Evolutionary conservation across 345 rosid genomes (phyloP).

Genomic region (Salix exigua): DNA sequence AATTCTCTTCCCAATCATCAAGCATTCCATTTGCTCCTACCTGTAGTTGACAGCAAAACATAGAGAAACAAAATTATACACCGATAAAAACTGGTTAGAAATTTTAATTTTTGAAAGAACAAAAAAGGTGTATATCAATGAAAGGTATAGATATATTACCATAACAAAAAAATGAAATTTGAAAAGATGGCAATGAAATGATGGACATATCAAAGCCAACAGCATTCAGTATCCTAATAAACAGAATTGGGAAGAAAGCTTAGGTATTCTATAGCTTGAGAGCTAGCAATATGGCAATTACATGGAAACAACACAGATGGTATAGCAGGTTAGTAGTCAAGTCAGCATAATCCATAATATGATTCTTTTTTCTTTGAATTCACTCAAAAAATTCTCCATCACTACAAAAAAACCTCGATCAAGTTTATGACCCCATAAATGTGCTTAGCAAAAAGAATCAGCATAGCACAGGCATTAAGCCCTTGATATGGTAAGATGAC

Average conservation of each 20-base stretch:
- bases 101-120: not conserved
- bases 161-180: not conserved
- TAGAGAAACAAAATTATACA: not conserved
- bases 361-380: not conserved
- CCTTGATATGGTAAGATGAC: not conserved
- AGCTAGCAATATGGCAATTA: not conserved
- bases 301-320: not conserved
- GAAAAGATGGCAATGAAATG: not conserved
- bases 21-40: slow-evolving; percentile 75
- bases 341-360: not conserved
- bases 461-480: not conserved
- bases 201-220: slow-evolving; percentile 1
- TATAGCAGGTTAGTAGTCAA: not conserved
- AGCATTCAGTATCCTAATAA: not conserved
- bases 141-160: not conserved
- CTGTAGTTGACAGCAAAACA: slow-evolving; percentile 36
- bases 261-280: not conserved
- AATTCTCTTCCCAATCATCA: slow-evolving; percentile 96
- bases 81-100: not conserved
- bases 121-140: not conserved
- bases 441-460: not conserved
- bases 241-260: not conserved
- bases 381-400: not conserved
- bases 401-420: not conserved
- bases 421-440: not conserved